Percentiles rank a stretch among this genome's conserved stretches.
Conservation (phyloP, 148 eudicot genomes). For the Chenopodium formosanum region DNA sequence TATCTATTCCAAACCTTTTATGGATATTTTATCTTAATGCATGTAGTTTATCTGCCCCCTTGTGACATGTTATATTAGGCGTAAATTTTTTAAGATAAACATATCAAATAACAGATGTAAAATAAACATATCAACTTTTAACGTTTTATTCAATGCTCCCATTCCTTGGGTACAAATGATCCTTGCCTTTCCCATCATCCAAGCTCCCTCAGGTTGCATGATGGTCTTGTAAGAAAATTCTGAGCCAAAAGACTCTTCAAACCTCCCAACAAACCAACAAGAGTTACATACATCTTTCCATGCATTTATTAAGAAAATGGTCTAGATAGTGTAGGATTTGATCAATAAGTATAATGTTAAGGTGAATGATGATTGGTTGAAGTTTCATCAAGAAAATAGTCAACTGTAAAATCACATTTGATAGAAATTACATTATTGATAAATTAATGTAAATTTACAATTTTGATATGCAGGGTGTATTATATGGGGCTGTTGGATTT, state of each 20-base stretch:
- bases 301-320: background rate
- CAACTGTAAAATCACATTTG: background rate
- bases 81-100: background rate
- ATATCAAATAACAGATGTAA: background rate
- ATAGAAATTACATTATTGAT: background rate
- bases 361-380: background rate
- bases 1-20: too few relatives aligned
- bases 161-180: background rate
- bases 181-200: background rate
- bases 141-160: background rate
- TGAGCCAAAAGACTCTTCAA: too few relatives aligned
- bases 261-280: background rate
- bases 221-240: background rate
- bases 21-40: background rate
- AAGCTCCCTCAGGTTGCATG: background rate
- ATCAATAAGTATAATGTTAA: background rate
- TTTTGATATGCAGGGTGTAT: slow-evolving; percentile 46
- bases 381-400: background rate
- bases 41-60: background rate
- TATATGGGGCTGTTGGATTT: slow-evolving; percentile 65
- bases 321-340: background rate
- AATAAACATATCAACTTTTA: background rate
- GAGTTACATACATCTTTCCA: background rate
- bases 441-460: background rate
- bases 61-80: background rate